Percentiles rank a stretch among this genome's conserved stretches.
Conservation (phyloP, 495 filamentous ascomycete species). For the Aspergillus cavernicola region DNA sequence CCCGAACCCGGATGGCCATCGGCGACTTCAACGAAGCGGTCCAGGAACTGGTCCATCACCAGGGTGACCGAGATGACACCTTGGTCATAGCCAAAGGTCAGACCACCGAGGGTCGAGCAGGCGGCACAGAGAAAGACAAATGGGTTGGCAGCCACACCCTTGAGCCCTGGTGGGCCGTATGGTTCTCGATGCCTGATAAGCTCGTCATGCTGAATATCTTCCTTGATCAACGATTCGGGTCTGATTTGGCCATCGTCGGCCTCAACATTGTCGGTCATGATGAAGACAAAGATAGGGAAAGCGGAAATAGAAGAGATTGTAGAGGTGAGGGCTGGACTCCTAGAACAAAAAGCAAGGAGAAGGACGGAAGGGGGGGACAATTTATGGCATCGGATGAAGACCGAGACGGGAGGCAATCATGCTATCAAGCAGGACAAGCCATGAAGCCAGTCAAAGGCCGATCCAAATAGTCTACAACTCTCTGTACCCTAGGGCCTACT, state of each 20-base stretch:
- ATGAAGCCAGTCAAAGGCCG: slow-evolving; percentile 9
- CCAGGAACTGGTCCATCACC: slow-evolving; percentile 56
- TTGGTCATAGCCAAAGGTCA: slow-evolving; percentile 58
- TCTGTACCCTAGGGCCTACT: no score
- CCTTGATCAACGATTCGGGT: slow-evolving; percentile 16
- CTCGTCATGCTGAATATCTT: slow-evolving; percentile 42
- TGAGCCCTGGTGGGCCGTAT: slow-evolving; percentile 45
- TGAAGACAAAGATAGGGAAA: neutral
- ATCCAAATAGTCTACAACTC: neutral
- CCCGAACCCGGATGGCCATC: slow-evolving; percentile 40
- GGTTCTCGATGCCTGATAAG: slow-evolving; percentile 35
- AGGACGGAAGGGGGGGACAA: neutral
- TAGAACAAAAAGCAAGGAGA: neutral
- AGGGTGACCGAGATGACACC: slow-evolving; percentile 54
- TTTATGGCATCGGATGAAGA: neutral
- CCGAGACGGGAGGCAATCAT: no score
- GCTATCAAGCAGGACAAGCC: no score
- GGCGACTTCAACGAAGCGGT: slow-evolving; percentile 44
- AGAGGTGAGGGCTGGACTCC: neutral
- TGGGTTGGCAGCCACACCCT: slow-evolving; percentile 44
- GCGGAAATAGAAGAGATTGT: neutral
- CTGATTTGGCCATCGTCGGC: neutral
- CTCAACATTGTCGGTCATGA: slow-evolving; percentile 1
- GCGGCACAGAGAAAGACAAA: slow-evolving; percentile 52
- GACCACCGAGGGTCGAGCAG: slow-evolving; percentile 53